Evolutionary conservation across 23 red algal species (phyloP).

Genomic region (Gracilaria domingensis): DNA sequence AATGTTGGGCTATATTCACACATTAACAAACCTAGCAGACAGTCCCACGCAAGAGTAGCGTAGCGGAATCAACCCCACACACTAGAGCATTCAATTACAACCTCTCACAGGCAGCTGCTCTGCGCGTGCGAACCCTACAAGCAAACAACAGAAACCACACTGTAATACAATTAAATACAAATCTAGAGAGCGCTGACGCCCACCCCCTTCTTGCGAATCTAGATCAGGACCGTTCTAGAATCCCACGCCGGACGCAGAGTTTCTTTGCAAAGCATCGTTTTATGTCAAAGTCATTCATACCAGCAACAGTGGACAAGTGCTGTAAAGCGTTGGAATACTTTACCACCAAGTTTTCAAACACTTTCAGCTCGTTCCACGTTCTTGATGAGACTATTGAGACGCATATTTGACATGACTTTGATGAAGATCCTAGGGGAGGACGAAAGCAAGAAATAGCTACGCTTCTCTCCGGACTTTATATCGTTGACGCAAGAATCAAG

Average conservation of each 20-base stretch:
- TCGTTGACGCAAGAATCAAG: background rate
- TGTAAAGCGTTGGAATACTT: background rate
- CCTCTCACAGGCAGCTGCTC: background rate
- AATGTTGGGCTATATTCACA: background rate
- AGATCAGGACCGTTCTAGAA: too few relatives aligned
- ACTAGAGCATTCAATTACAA: too few relatives aligned
- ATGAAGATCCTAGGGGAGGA: background rate
- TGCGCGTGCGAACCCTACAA: background rate
- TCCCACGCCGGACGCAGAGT: background rate
- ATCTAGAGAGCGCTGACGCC: too few relatives aligned
- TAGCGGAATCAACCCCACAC: background rate
- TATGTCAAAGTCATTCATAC: background rate
- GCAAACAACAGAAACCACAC: too few relatives aligned
- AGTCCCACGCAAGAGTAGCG: background rate
- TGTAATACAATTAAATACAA: too few relatives aligned
- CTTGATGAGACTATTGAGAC: background rate
- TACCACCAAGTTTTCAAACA: background rate
- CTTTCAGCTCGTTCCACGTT: background rate
- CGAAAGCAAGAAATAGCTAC: background rate
- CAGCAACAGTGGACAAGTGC: background rate
- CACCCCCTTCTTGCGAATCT: too few relatives aligned
- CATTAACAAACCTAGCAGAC: background rate
- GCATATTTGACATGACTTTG: background rate
- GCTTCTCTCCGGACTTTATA: background rate
- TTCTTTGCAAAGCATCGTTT: conserved; percentile 14